phyloP scores from a whole-genome alignment of 441 rosid species.

The Gossypium trilobum region DNA sequence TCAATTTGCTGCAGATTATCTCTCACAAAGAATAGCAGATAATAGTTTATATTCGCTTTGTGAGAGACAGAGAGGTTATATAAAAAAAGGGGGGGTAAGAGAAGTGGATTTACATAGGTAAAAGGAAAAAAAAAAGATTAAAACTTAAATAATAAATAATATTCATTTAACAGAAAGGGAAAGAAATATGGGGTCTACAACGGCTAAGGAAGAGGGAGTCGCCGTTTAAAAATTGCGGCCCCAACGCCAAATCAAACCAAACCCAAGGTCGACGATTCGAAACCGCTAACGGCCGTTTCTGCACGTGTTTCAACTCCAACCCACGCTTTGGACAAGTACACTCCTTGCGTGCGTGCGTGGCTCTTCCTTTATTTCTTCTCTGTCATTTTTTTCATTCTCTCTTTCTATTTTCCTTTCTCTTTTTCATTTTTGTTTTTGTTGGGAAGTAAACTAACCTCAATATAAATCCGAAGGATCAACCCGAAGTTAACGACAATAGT shows the following conservation, averaged over 20 bases:
- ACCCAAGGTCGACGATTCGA: conserved; percentile 7
- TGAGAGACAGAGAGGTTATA: neutral
- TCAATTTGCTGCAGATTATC: conserved; percentile 21
- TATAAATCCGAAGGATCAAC: too few species aligned
- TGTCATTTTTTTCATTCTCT: neutral
- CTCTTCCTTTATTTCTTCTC: neutral
- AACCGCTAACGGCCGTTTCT: conserved; percentile 28
- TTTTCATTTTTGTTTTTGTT: neutral
- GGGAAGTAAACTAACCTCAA: too few species aligned
- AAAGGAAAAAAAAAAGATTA: neutral
- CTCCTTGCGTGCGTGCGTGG: neutral
- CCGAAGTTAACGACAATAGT: too few species aligned
- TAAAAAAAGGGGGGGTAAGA: neutral
- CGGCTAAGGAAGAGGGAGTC: neutral
- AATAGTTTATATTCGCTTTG: conserved; percentile 13
- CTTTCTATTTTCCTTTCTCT: neutral
- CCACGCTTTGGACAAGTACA: conserved; percentile 11
- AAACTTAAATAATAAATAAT: neutral
- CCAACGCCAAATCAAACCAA: neutral
- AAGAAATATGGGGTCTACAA: conserved; percentile 2
- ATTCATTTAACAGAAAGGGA: neutral
- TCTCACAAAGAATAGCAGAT: conserved; percentile 2
- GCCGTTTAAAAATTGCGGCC: conserved; percentile 14
- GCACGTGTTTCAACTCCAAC: conserved; percentile 26
- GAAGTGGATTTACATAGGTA: conserved; percentile 10